Conservation (phyloP, 2,329 filamentous ascomycete species). For the Colletotrichum filicis region DNA sequence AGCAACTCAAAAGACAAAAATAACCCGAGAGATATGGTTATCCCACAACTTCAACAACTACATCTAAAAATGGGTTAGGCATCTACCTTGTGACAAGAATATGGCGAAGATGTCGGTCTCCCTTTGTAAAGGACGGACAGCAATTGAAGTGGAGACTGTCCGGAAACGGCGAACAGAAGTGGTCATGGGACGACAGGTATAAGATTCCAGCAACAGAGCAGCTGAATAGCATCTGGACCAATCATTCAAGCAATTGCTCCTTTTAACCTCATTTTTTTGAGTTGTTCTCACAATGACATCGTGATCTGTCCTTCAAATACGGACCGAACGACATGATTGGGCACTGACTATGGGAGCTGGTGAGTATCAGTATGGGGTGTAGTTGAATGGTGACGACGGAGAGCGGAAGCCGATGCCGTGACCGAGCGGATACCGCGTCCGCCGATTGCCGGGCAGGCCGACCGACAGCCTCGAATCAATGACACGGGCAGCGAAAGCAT, state of each 20-base stretch:
- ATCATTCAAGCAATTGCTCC: too few species aligned
- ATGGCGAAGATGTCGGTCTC: too few species aligned
- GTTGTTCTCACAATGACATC: too few species aligned
- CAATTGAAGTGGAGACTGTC: background rate
- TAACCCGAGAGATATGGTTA: too few species aligned
- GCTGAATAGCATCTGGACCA: too few species aligned
- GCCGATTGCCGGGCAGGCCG: constrained; percentile 22
- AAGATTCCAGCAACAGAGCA: background rate
- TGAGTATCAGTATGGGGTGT: background rate
- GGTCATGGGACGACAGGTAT: background rate
- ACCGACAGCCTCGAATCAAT: constrained; percentile 28
- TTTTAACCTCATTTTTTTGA: too few species aligned
- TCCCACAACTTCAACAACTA: too few species aligned
- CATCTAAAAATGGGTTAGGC: too few species aligned
- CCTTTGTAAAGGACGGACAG: too few species aligned
- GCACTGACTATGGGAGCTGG: background rate
- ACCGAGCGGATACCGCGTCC: constrained; percentile 29
- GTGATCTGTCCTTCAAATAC: too few species aligned
- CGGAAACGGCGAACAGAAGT: background rate
- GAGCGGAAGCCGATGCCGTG: constrained; percentile 28
- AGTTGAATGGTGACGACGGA: constrained; percentile 14
- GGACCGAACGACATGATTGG: background rate
- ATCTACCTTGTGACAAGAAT: too few species aligned
- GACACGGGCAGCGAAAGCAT: background rate
- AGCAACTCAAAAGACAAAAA: too few species aligned